These are phyloP conservation scores for Nymphaea colorata DNA, from an alignment of 164 flowering plant species.

Conservation along the genomic window DNA sequence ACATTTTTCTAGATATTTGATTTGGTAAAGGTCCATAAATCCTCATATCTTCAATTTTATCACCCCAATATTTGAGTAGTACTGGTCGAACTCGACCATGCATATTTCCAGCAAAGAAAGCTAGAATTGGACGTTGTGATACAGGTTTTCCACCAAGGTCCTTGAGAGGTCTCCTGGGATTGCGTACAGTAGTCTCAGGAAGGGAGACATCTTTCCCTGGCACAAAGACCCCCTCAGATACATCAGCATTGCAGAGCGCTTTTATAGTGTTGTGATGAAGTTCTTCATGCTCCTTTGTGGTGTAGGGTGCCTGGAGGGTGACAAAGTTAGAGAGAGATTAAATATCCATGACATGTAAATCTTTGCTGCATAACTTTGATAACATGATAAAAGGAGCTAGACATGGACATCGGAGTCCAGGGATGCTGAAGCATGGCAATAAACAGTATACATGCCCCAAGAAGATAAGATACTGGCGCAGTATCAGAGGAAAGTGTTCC, in stretches of 20 bases:
- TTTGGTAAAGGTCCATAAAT: constrained; percentile 9
- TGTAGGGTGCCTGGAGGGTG: constrained; percentile 15
- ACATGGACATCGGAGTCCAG: no score
- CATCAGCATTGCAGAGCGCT: constrained; percentile 42
- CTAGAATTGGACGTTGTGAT: constrained; percentile 21
- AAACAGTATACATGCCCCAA: no score
- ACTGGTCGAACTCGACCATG: constrained; percentile 32
- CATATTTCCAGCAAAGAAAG: constrained; percentile 36
- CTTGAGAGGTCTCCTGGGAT: constrained; percentile 16
- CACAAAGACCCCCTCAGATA: constrained; percentile 20
- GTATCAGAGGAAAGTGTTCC: no score
- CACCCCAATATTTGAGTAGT: constrained; percentile 4
- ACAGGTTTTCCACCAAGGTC: constrained; percentile 27
- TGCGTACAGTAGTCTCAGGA: constrained; percentile 22
- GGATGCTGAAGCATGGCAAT: no score
- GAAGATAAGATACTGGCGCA: no score
- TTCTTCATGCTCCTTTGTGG: constrained; percentile 13
- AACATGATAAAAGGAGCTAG: no score
- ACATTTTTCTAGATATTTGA: constrained; percentile 3
- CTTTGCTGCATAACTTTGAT: no score
- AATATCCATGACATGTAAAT: no score
- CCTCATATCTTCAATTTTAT: constrained; percentile 6
- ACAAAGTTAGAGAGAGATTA: not conserved
- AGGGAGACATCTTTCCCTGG: constrained; percentile 34
- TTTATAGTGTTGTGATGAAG: constrained; percentile 17